Conservation (phyloP, 208 protist species). For the Trypanosoma brucei region DNA sequence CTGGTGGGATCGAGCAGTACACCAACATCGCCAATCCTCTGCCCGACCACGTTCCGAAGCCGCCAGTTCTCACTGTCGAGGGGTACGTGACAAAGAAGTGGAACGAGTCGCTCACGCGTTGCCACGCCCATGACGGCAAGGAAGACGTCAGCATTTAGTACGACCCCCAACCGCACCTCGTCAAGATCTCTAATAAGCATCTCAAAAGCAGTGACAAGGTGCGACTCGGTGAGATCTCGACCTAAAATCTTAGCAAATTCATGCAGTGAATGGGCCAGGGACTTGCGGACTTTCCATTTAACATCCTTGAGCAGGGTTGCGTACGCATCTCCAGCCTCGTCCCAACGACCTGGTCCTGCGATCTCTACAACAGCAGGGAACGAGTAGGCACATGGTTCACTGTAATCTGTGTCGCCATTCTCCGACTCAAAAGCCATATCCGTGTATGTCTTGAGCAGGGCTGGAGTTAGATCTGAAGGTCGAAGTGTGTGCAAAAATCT, state of each 20-base stretch:
- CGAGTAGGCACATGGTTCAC: constrained; percentile 91
- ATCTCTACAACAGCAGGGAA: constrained; percentile 93
- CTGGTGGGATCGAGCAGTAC: constrained; percentile 58
- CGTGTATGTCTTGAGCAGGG: constrained; percentile 84
- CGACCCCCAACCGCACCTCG: constrained; percentile 92
- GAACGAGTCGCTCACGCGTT: constrained; percentile 68
- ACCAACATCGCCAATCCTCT: constrained; percentile 77
- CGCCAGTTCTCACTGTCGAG: constrained; percentile 93
- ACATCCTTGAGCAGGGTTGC: constrained; percentile 91
- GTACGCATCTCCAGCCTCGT: constrained; percentile 89
- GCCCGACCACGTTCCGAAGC: constrained; percentile 87
- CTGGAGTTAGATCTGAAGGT: constrained; percentile 71
- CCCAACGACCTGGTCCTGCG: constrained; percentile 81
- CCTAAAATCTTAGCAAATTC: constrained; percentile 92
- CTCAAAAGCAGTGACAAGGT: constrained; percentile 89
- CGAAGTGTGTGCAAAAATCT: constrained; percentile 90
- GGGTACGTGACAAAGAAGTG: constrained; percentile 68
- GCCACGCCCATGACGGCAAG: constrained; percentile 53
- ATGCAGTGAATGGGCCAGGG: constrained; percentile 93
- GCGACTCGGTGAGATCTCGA: constrained; percentile 76
- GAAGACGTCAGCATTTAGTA: constrained; percentile 83
- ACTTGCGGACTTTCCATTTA: constrained; percentile 95
- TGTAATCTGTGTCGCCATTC: constrained; percentile 83
- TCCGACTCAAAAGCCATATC: constrained; percentile 91
- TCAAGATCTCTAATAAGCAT: constrained; percentile 94